phyloP scores from a whole-genome alignment of 83 land plant species.

The Picea abies region DNA sequence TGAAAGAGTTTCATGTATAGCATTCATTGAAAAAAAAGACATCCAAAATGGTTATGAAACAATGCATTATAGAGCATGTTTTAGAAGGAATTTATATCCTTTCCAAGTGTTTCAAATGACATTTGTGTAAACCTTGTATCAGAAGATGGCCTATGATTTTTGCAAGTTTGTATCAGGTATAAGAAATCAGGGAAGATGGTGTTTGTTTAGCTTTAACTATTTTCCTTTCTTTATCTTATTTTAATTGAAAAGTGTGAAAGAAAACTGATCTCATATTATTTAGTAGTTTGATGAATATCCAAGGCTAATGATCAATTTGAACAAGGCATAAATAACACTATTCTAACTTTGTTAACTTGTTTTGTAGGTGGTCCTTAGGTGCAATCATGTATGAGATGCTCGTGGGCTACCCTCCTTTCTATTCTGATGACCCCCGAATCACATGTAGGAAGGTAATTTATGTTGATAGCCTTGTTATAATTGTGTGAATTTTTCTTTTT shows the following conservation, averaged over 20 bases:
- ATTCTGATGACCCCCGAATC: slow-evolving; percentile 62
- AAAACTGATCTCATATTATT: not conserved
- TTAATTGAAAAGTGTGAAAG: not conserved
- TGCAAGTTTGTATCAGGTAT: too few relatives aligned
- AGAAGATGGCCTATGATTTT: too few relatives aligned
- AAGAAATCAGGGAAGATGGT: too few relatives aligned
- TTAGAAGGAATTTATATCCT: too few relatives aligned
- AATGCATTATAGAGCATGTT: too few relatives aligned
- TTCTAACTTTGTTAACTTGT: not conserved
- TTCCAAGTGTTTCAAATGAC: too few relatives aligned
- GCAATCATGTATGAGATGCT: slow-evolving; percentile 71
- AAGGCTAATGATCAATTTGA: not conserved
- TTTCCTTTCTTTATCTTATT: not conserved
- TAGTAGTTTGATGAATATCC: too few relatives aligned
- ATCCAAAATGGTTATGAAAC: too few relatives aligned
- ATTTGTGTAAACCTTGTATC: too few relatives aligned
- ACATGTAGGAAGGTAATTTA: slow-evolving; percentile 59
- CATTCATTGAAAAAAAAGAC: too few relatives aligned
- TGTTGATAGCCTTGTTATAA: not conserved
- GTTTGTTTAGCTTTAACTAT: not conserved
- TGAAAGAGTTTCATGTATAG: too few relatives aligned
- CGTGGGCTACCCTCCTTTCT: slow-evolving; percentile 60
- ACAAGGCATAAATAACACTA: not conserved
- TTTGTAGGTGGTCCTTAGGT: slow-evolving; percentile 43
- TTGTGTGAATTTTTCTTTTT: not conserved